Base-by-base conservation (phyloP, 2,329 filamentous ascomycete genomes). In the Colletotrichum higginsianum region DNA sequence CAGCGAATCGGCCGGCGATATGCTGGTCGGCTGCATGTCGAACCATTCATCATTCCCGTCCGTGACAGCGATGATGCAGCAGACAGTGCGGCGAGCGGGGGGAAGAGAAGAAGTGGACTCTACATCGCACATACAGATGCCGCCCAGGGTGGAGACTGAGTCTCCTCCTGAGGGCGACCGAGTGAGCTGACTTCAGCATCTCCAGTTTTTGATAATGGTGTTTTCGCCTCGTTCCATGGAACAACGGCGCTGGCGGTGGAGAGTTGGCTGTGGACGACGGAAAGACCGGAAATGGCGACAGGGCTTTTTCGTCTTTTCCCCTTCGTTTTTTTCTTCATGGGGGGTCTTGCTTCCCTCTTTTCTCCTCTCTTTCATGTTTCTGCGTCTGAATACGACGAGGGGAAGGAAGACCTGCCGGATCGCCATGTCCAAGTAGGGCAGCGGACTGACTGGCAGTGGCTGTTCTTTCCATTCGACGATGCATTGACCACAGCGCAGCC, bases 1-100 rank as follows among this genome's bases (percentile, higher is more conserved):
- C 66, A 64, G 38, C 52, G 50, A 64, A 63, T 23, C 42, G 50
- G 50, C 66, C 58, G 58, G 50, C 30, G 60, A 63, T 23, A 44
- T 57, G 52, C 60, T 64, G 60, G 50, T 68, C 42, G 66, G 66
- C 67, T 61, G 67, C 67, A 70, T 44, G 56, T 66, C 55, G 56
- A 56, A 38, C 18, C 40, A 56, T 35, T 70, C 67, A 35, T 21
- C 40, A 56, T 35, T 70, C 67, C 67, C 55, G 62, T 61, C 62
- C 40, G 47, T 66, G 55, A 66, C 55, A 55, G 47, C 62, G 30
- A 40, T 66, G 55, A 40, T 66, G 62, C 58, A 23, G 58, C 35
- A 30, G 30, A 30, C 30, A n/a, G 26, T 61, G 23, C 26, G 2
- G 44, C n/a, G 49, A 50, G 42, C 23, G 60, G 66, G 40, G 49